Evolutionary conservation across 495 filamentous ascomycete genomes (phyloP).

Genomic region (Extremus antarcticus): DNA sequence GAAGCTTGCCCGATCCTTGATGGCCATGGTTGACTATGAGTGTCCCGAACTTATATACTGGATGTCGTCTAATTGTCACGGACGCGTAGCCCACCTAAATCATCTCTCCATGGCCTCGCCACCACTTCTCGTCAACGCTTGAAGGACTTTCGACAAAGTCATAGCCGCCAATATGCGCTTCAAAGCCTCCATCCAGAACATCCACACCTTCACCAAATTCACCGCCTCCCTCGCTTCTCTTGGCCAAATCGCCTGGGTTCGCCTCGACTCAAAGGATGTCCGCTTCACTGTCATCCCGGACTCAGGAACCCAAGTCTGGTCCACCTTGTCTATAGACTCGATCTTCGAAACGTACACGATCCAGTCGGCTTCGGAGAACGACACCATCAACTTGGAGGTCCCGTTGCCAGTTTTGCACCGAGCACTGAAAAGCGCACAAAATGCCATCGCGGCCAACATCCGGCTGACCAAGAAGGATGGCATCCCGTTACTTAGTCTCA

Average conservation of each 20-base stretch:
- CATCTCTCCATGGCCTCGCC: too few species aligned
- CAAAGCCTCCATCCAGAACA: constrained; percentile 52
- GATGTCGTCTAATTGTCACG: too few species aligned
- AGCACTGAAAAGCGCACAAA: constrained; percentile 73
- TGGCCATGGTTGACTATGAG: too few species aligned
- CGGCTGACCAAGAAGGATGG: constrained; percentile 88
- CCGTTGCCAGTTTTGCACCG: constrained; percentile 69
- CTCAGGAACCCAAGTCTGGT: constrained; percentile 91
- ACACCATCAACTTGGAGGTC: constrained; percentile 91
- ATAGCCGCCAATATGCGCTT: constrained; percentile 28
- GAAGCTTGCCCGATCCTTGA: too few species aligned
- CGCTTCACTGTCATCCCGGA: constrained; percentile 94
- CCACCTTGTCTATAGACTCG: constrained; percentile 44
- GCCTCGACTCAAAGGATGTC: constrained; percentile 70
- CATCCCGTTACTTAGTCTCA: constrained; percentile 71
- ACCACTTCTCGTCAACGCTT: too few species aligned
- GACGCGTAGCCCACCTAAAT: too few species aligned
- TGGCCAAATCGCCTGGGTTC: constrained; percentile 88
- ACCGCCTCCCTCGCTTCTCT: constrained; percentile 74
- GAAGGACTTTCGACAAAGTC: too few species aligned
- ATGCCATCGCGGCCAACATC: constrained; percentile 64
- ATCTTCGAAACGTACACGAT: constrained; percentile 86
- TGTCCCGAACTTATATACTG: too few species aligned
- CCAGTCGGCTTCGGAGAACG: constrained; percentile 65
- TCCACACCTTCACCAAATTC: constrained; percentile 75